Evolutionary conservation across 805 yeast genomes (phyloP).

Genomic region (Henningerozyma blattae): DNA sequence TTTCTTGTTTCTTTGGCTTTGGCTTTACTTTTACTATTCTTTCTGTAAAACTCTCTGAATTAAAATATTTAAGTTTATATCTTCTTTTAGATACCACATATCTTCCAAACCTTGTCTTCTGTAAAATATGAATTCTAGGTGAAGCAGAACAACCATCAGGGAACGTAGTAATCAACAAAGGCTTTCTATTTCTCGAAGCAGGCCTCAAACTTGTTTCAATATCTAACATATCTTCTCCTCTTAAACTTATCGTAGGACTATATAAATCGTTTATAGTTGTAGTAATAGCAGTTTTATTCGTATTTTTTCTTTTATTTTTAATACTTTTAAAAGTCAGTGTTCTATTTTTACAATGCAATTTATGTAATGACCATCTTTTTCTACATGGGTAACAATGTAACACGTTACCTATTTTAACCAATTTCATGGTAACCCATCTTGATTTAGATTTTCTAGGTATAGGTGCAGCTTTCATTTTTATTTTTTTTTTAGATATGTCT

Average conservation of each 20-base stretch:
- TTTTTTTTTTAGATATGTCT: too few relatives aligned
- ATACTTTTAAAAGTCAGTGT: conserved; percentile 2
- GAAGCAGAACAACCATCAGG: conserved; percentile 17
- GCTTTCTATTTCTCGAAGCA: conserved; percentile 11
- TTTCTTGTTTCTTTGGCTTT: too few relatives aligned
- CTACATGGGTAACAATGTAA: conserved; percentile 10
- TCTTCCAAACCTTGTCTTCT: conserved; percentile 13
- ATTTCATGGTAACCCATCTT: conserved; percentile 8
- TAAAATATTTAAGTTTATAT: conserved; percentile 14
- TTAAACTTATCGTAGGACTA: conserved; percentile 11
- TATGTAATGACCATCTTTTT: conserved; percentile 17
- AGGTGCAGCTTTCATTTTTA: conserved; percentile 25
- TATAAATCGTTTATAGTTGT: conserved; percentile 2
- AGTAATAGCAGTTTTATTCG: too few relatives aligned
- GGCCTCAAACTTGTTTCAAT: conserved; percentile 12
- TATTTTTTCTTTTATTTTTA: conserved; percentile 1
- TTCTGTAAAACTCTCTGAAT: conserved; percentile 3
- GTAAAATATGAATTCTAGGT: conserved; percentile 16
- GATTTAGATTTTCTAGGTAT: conserved; percentile 18
- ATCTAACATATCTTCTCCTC: conserved; percentile 17
- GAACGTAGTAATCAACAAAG: conserved; percentile 21
- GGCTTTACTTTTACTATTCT: too few relatives aligned
- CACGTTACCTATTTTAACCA: conserved; percentile 8
- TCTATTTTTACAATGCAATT: conserved; percentile 4
- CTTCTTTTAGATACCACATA: conserved; percentile 16